phyloP scores from a whole-genome alignment of 2,329 filamentous ascomycete genomes.

The Neonectria hederae region DNA sequence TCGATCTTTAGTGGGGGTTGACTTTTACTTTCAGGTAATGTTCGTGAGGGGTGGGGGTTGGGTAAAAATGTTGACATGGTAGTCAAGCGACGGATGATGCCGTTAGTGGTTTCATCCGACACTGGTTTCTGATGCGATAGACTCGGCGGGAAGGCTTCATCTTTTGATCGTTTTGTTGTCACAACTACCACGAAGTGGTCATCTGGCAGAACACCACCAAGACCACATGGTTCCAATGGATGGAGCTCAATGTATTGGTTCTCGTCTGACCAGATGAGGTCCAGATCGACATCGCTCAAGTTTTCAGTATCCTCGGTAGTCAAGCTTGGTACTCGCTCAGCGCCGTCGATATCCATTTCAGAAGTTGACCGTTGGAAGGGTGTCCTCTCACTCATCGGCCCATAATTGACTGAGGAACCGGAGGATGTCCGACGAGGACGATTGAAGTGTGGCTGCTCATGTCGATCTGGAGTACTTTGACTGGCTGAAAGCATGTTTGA shows the following conservation, averaged over 20 bases:
- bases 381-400: conserved; percentile 58
- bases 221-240: conserved; percentile 64
- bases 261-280: conserved; percentile 58
- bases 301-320: conserved; percentile 49
- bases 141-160: conserved; percentile 25
- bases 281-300: conserved; percentile 53
- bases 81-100: conserved; percentile 54
- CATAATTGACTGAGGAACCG: conserved; percentile 59
- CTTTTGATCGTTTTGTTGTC: conserved; percentile 56
- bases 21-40: background rate
- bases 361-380: conserved; percentile 29
- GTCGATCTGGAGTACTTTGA: conserved; percentile 45
- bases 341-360: conserved; percentile 44
- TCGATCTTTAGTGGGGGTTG: conserved; percentile 51
- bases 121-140: conserved; percentile 8
- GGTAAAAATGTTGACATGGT: conserved; percentile 54
- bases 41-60: conserved; percentile 7
- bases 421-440: conserved; percentile 53
- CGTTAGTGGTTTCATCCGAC: conserved; percentile 49
- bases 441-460: conserved; percentile 27
- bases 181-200: conserved; percentile 71
- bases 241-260: conserved; percentile 51
- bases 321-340: conserved; percentile 42
- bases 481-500: conserved; percentile 60
- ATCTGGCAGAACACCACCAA: conserved; percentile 69